Conservation (phyloP, 768 basidiomycete genomes). For the Auricularia auricula-judae region DNA sequence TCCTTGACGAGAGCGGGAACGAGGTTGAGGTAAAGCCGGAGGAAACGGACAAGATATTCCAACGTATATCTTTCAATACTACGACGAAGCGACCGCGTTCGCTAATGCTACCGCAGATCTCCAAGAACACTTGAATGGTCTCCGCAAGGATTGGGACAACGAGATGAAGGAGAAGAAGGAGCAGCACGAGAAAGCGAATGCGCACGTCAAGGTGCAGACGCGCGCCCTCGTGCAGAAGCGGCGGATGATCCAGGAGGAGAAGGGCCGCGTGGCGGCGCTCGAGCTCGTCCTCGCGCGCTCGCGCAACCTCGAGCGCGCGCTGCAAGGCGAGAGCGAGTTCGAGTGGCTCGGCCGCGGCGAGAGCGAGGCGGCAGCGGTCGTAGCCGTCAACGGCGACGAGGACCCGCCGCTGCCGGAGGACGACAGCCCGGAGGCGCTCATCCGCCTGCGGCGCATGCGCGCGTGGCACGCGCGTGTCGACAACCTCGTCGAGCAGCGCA, state of each 20-base stretch:
- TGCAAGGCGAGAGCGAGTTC: conserved; percentile 67
- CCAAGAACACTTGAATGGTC: conserved; percentile 68
- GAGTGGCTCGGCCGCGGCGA: conserved; percentile 79
- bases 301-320: conserved; percentile 73
- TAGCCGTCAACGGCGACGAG: conserved; percentile 17
- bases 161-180: conserved; percentile 86
- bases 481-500: conserved; percentile 54
- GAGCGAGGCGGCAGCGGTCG: conserved; percentile 22
- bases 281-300: conserved; percentile 74
- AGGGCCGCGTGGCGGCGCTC: conserved; percentile 59
- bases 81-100: not conserved
- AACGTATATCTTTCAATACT: conserved; percentile 33
- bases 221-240: conserved; percentile 86
- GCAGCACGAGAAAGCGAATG: conserved; percentile 75
- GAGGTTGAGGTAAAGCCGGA: conserved; percentile 71
- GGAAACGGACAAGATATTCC: conserved; percentile 79
- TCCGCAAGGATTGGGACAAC: conserved; percentile 65
- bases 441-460: conserved; percentile 64
- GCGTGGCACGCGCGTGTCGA: conserved; percentile 78
- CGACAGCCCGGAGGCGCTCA: conserved; percentile 48
- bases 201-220: conserved; percentile 79
- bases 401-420: conserved; percentile 59
- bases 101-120: conserved; percentile 48
- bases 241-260: conserved; percentile 70
- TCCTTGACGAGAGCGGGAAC: conserved; percentile 37